These are phyloP conservation scores for Colletotrichum endophyticum DNA, from an alignment of 2,329 filamentous ascomycete species.

Conservation along the genomic window DNA sequence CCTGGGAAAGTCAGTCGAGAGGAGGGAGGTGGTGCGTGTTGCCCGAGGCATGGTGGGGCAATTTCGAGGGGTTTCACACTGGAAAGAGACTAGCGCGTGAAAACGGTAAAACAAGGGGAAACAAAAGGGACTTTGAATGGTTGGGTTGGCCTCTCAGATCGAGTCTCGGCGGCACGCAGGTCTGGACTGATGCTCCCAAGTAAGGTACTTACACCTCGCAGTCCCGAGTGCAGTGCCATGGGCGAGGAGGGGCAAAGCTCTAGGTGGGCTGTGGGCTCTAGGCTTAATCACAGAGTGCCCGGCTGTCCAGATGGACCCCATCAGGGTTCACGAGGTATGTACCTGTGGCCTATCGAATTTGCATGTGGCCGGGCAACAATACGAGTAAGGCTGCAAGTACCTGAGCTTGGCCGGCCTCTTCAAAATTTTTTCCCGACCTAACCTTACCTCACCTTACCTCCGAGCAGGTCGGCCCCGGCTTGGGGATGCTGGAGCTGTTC, in stretches of 20 bases:
- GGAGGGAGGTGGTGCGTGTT: neutral
- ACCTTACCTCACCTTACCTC: conserved; percentile 8
- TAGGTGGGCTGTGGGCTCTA: neutral
- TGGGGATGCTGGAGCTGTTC: neutral
- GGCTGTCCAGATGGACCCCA: neutral
- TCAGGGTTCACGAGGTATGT: neutral
- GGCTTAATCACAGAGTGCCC: neutral
- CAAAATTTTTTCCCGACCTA: neutral
- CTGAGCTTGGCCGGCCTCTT: neutral
- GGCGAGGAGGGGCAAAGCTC: neutral
- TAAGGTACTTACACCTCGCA: neutral
- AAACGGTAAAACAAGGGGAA: conserved; percentile 18
- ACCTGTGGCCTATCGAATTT: conserved; percentile 1
- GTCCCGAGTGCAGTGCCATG: neutral
- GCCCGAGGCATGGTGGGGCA: conserved; percentile 15
- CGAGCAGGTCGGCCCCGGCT: conserved; percentile 5
- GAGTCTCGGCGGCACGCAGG: conserved; percentile 13
- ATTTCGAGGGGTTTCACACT: conserved; percentile 18
- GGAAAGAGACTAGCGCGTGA: conserved; percentile 16
- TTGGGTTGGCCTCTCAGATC: conserved; percentile 2
- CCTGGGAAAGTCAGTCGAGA: neutral
- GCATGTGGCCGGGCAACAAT: neutral
- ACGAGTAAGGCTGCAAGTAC: neutral
- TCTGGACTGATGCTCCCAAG: neutral
- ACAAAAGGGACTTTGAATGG: neutral